Conservation (phyloP, 805 yeast genomes). For the Candida namnaoensis region DNA sequence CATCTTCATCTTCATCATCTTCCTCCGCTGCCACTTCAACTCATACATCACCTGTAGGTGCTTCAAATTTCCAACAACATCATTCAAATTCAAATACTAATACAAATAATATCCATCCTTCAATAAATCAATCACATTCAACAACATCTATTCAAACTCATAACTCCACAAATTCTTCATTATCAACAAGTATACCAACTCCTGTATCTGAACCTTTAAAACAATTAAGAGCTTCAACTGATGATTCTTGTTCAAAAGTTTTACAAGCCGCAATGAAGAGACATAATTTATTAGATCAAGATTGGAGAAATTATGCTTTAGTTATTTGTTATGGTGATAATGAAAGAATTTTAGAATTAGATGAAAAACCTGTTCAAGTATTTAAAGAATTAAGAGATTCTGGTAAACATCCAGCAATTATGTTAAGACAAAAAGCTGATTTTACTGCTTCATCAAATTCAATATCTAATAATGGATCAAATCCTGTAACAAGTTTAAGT, state of each 20-base stretch:
- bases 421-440: slow-evolving; percentile 79
- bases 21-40: neutral
- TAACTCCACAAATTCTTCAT: slow-evolving; percentile 1
- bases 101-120: slow-evolving; percentile 1
- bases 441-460: slow-evolving; percentile 16
- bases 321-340: slow-evolving; percentile 88
- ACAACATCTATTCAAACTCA: neutral
- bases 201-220: slow-evolving; percentile 58
- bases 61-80: slow-evolving; percentile 1
- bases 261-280: slow-evolving; percentile 83
- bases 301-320: slow-evolving; percentile 83
- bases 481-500: slow-evolving; percentile 20
- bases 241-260: slow-evolving; percentile 85
- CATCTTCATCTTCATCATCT: neutral
- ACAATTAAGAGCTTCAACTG: slow-evolving; percentile 77
- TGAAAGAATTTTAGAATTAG: slow-evolving; percentile 72
- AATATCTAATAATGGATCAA: slow-evolving; percentile 5
- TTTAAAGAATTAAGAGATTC: slow-evolving; percentile 79
- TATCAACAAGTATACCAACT: slow-evolving; percentile 6
- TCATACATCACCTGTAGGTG: too few relatives aligned
- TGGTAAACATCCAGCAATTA: slow-evolving; percentile 85
- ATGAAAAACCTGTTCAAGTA: slow-evolving; percentile 82
- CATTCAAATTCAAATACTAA: slow-evolving; percentile 1
- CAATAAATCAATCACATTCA: slow-evolving; percentile 2
- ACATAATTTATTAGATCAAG: slow-evolving; percentile 68